These are phyloP conservation scores for Paulownia fortunei DNA, from an alignment of 257 asterid species.

Conservation along the genomic window DNA sequence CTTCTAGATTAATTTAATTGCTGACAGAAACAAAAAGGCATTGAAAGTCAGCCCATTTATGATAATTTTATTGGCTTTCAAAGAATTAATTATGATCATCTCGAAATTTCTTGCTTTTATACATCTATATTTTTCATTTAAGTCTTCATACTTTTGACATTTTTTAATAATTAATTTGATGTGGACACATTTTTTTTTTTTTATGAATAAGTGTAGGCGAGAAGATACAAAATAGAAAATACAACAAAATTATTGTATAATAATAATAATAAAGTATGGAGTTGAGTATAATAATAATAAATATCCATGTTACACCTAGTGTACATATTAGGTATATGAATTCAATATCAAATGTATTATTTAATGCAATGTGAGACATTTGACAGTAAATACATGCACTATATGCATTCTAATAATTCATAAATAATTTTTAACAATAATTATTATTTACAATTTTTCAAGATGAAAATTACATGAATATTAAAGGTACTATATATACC, in stretches of 20 bases:
- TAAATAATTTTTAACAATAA: too few species aligned
- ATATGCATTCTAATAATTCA: too few species aligned
- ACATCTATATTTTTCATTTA: background rate
- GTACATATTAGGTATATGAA: too few species aligned
- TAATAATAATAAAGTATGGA: too few species aligned
- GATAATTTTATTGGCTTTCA: background rate
- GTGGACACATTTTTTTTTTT: background rate
- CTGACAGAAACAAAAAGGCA: background rate
- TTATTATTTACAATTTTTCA: background rate
- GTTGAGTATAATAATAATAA: too few species aligned
- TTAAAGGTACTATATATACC: background rate
- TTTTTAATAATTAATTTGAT: too few species aligned
- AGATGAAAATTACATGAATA: background rate
- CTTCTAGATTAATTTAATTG: background rate
- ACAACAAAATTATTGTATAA: too few species aligned
- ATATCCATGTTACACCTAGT: too few species aligned
- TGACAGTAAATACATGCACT: too few species aligned
- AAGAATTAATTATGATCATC: background rate
- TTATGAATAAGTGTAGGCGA: background rate
- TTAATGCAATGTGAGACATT: too few species aligned
- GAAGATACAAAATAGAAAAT: background rate
- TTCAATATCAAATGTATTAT: too few species aligned
- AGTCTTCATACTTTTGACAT: background rate
- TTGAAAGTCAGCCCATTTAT: constrained; percentile 14
- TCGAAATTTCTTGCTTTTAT: background rate